phyloP scores from a whole-genome alignment of 306 rosid species.

The Echinosophora koreensis region DNA sequence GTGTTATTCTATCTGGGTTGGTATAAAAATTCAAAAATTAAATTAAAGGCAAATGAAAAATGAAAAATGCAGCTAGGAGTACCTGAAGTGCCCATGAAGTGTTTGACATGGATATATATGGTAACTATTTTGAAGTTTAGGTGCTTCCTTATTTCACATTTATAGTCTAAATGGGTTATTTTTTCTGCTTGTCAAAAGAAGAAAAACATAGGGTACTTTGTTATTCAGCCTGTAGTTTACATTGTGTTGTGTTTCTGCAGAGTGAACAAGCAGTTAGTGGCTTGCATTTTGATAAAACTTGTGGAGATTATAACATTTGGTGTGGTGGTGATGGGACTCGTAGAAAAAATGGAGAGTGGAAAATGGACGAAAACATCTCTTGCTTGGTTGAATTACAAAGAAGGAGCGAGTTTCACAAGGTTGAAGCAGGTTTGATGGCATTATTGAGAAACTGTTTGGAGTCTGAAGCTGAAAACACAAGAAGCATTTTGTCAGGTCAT shows the following conservation, averaged over 20 bases:
- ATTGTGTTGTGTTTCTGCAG: constrained; percentile 49
- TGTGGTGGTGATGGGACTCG: constrained; percentile 42
- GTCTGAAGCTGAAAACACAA: constrained; percentile 62
- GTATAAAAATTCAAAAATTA: too few species aligned
- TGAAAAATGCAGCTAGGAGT: too few species aligned
- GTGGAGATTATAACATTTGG: constrained; percentile 44
- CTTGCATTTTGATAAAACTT: constrained; percentile 43
- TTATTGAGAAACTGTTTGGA: constrained; percentile 76
- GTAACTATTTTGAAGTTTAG: too few species aligned
- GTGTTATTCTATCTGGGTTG: too few species aligned
- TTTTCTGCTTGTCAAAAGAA: constrained; percentile 32
- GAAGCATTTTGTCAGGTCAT: constrained; percentile 66
- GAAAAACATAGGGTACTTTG: not conserved
- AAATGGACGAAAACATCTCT: constrained; percentile 57
- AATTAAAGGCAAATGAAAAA: too few species aligned
- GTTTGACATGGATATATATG: too few species aligned
- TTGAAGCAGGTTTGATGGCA: constrained; percentile 73
- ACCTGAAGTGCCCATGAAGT: too few species aligned
- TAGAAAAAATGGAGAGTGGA: constrained; percentile 44
- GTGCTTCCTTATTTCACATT: not conserved
- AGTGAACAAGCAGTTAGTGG: constrained; percentile 41
- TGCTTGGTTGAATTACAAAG: constrained; percentile 67
- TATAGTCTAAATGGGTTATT: not conserved
- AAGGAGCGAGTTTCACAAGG: constrained; percentile 58
- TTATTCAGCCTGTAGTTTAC: constrained; percentile 2